Conservation (phyloP, 2,329 filamentous ascomycete species). For the Fusarium sp. region DNA sequence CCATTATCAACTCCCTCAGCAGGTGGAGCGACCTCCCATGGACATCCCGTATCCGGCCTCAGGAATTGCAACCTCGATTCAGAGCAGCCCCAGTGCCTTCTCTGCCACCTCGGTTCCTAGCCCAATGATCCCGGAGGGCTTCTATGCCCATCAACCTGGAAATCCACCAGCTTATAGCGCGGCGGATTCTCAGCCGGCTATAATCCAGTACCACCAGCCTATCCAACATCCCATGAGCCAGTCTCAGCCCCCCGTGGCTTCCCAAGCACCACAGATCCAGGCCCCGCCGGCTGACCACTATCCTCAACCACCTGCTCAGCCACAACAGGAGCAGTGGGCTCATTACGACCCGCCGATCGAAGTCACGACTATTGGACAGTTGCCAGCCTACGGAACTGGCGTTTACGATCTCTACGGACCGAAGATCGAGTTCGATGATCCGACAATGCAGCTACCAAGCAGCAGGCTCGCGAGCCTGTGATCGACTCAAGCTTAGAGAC, state of each 20-base stretch:
- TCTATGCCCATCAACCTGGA: constrained; percentile 68
- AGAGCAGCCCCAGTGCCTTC: constrained; percentile 70
- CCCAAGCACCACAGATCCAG: constrained; percentile 47
- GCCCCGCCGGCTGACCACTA: constrained; percentile 47
- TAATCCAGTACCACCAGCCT: constrained; percentile 58
- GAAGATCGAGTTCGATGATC: constrained; percentile 70
- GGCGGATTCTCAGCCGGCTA: constrained; percentile 55
- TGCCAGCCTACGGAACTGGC: constrained; percentile 62
- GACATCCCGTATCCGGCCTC: constrained; percentile 65
- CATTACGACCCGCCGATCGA: constrained; percentile 69
- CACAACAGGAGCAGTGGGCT: constrained; percentile 65
- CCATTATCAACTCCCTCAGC: constrained; percentile 64
- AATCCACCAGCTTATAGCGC: constrained; percentile 62
- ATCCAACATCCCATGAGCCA: constrained; percentile 53
- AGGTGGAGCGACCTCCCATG: constrained; percentile 58
- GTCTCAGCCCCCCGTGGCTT: constrained; percentile 50
- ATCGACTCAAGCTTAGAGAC: constrained; percentile 25
- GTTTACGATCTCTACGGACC: constrained; percentile 65
- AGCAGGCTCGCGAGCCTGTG: constrained; percentile 68
- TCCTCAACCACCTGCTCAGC: constrained; percentile 53
- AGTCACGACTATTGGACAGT: constrained; percentile 64
- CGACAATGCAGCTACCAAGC: constrained; percentile 69
- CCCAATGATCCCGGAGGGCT: constrained; percentile 64
- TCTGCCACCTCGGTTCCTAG: constrained; percentile 67
- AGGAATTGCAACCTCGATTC: constrained; percentile 61